These are phyloP conservation scores for Xerocomus minutiporus DNA, from an alignment of 1,284 basidiomycete genomes.

Conservation along the genomic window DNA sequence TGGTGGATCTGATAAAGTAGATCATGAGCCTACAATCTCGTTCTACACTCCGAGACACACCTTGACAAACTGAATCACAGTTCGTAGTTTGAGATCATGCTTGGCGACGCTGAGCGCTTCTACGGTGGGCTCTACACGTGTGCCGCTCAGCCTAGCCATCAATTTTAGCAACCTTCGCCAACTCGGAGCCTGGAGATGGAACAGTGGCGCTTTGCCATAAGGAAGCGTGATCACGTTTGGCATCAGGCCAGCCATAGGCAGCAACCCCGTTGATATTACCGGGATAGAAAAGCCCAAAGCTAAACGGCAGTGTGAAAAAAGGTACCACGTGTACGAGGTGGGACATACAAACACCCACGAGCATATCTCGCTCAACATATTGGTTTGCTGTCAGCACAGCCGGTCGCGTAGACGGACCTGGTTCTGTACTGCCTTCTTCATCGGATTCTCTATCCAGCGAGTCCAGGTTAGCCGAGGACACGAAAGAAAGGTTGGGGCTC, in stretches of 20 bases:
- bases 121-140: slow-evolving; percentile 63
- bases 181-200: slow-evolving; percentile 66
- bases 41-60: slow-evolving; percentile 32
- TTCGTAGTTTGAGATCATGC: slow-evolving; percentile 56
- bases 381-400: slow-evolving; percentile 42
- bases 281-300: slow-evolving; percentile 66
- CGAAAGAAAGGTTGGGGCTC: slow-evolving; percentile 28
- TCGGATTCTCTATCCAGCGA: slow-evolving; percentile 14
- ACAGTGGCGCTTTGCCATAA: slow-evolving; percentile 58
- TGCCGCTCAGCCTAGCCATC: slow-evolving; percentile 64
- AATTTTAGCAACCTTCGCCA: slow-evolving; percentile 70
- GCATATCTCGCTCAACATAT: slow-evolving; percentile 57
- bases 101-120: slow-evolving; percentile 59
- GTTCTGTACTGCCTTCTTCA: slow-evolving; percentile 12
- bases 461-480: slow-evolving; percentile 13
- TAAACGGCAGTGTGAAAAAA: slow-evolving; percentile 24
- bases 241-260: slow-evolving; percentile 49
- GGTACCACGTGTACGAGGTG: background rate
- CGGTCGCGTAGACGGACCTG: slow-evolving; percentile 21
- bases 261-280: slow-evolving; percentile 43
- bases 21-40: background rate
- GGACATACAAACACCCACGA: slow-evolving; percentile 63
- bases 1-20: slow-evolving; percentile 48
- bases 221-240: slow-evolving; percentile 69
- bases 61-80: slow-evolving; percentile 72